Evolutionary conservation across 2,329 filamentous ascomycete genomes (phyloP).

Genomic region (Cladosporium phlei): DNA sequence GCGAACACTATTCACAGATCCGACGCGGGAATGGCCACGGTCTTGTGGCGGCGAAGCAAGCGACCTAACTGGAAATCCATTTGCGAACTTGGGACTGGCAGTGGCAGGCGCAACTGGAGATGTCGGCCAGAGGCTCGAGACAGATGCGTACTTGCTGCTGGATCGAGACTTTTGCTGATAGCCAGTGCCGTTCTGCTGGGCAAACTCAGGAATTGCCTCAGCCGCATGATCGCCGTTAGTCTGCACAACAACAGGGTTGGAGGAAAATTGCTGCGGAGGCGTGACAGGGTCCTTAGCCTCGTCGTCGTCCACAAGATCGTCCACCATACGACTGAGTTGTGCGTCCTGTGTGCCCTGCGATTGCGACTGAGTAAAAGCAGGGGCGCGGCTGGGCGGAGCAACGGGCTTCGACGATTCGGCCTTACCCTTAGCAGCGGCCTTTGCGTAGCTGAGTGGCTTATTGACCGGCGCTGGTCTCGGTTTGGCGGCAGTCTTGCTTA

Average conservation of each 20-base stretch:
- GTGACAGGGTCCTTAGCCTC: constrained; percentile 44
- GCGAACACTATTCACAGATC: constrained; percentile 39
- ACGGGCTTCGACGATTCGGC: neutral
- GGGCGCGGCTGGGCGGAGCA: constrained; percentile 17
- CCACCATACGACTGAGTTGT: constrained; percentile 56
- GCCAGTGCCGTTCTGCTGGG: constrained; percentile 22
- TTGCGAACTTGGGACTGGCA: constrained; percentile 30
- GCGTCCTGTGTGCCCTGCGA: constrained; percentile 33
- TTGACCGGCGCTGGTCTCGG: constrained; percentile 14
- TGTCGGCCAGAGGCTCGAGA: constrained; percentile 29
- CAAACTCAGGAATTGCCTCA: constrained; percentile 34
- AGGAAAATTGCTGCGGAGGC: constrained; percentile 37
- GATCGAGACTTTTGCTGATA: constrained; percentile 14
- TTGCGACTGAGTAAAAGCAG: constrained; percentile 12
- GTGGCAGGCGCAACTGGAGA: constrained; percentile 11
- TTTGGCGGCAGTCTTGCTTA: neutral
- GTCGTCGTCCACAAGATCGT: constrained; percentile 49
- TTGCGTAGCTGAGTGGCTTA: constrained; percentile 30
- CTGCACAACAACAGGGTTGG: constrained; percentile 22
- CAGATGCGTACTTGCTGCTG: constrained; percentile 16
- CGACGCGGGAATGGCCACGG: constrained; percentile 39
- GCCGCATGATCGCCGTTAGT: constrained; percentile 35
- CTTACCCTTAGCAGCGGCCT: constrained; percentile 17
- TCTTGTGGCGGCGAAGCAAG: constrained; percentile 23
- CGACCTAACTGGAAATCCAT: constrained; percentile 28